Evolutionary conservation across 495 filamentous ascomycete species (phyloP), one percentile per base, ranked within the genome.

Genomic region (Neurospora sp.): DNA sequence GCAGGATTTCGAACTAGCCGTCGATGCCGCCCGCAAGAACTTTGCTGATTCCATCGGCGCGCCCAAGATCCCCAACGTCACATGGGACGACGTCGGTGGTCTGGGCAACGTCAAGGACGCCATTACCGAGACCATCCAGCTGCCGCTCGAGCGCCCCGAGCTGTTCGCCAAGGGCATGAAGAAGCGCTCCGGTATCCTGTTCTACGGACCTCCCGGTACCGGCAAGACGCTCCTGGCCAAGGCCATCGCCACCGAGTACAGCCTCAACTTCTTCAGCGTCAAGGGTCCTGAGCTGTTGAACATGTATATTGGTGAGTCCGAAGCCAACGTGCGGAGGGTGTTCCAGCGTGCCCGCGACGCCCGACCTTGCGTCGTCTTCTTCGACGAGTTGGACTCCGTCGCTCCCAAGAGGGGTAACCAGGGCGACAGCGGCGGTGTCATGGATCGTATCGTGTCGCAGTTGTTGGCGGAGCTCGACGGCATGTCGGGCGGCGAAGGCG

Each of bases 251-350:
- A 98, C 96, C 0, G 96, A 98, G 77, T 98, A 98, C 85, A 96
- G 93, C 70, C 88, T 99, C 78, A 99, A 99, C 76, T 99, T 99
- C 87, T 98, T 99, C 89, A 94, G 91, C 70, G 93, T 99, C 82
- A 99, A 99, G 82, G 96, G 96, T 3, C 96, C 96, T 1, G 96
- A 99, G 83, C 82, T 99, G 77, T 89, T 99, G 21, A 99, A 99
- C 79, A 99, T 98, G 96, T 99, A 99, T 79, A 98, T 99, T 79
- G 96, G 96, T 82, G 96, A 98, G 82, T 97, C 94, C 10, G 96
- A 99, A 85, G 96, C 96, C 69, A 98, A 98, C 78, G 96, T 99
- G 13, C 91, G 96, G 4, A 88, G 96, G 6, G 96, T 99, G 4
- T 99, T 99, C 85, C 95, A 97, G 83, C 88, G 94, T 15, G 96